Conservation (phyloP, 371 early-diverging fungal species). For the Enterocytospora artemiae region DNA sequence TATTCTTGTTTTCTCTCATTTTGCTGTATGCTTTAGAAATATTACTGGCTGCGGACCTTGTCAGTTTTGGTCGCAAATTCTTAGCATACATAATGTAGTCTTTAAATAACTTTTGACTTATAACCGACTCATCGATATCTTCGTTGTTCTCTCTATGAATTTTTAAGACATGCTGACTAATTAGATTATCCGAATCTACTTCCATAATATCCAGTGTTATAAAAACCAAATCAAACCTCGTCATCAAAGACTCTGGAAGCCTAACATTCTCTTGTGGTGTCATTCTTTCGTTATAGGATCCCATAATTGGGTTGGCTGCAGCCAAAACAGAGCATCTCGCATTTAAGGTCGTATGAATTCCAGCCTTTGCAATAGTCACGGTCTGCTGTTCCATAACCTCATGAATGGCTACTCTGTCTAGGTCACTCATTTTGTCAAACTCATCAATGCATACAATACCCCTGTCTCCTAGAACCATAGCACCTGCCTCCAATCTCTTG, state of each 20-base stretch:
- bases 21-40: slow-evolving; percentile 48
- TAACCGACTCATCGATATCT: slow-evolving; percentile 24
- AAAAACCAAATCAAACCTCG: slow-evolving; percentile 69
- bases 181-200: slow-evolving; percentile 61
- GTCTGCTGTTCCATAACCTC: slow-evolving; percentile 99
- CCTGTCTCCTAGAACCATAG: slow-evolving; percentile 94
- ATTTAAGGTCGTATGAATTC: slow-evolving; percentile 90
- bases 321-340: slow-evolving; percentile 93
- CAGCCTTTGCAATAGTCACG: slow-evolving; percentile 88
- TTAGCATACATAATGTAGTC: slow-evolving; percentile 42
- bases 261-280: slow-evolving; percentile 56
- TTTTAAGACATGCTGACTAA: slow-evolving; percentile 55
- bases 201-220: slow-evolving; percentile 78
- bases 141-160: slow-evolving; percentile 37
- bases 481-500: slow-evolving; percentile 87
- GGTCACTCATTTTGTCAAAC: slow-evolving; percentile 98
- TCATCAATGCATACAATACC: slow-evolving; percentile 98
- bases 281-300: slow-evolving; percentile 59
- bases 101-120: slow-evolving; percentile 27
- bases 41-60: slow-evolving; percentile 40
- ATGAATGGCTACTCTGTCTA: slow-evolving; percentile 95
- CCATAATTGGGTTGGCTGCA: slow-evolving; percentile 94
- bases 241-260: slow-evolving; percentile 58
- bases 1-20: slow-evolving; percentile 52
- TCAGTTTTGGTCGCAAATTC: slow-evolving; percentile 43